phyloP scores from a whole-genome alignment of 2,329 filamentous ascomycete genomes.

The Dryadomyces sulphureus region DNA sequence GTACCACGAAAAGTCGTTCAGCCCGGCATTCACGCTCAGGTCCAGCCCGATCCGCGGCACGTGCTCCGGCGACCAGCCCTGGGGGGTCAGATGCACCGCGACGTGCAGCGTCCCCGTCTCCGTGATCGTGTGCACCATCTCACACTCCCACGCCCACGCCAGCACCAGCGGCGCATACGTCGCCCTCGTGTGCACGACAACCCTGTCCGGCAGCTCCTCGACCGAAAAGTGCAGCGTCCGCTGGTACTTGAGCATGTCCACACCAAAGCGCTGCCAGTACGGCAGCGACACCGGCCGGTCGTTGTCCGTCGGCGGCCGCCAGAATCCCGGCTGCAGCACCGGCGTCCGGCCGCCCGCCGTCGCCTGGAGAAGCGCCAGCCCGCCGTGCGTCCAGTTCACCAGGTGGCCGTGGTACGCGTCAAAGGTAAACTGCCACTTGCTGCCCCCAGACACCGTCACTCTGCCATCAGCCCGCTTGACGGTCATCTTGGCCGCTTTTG shows the following conservation, averaged over 20 bases:
- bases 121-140: constrained; percentile 20
- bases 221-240: constrained; percentile 8
- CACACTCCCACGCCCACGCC: constrained; percentile 39
- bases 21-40: constrained; percentile 29
- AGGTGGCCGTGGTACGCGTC: constrained; percentile 29
- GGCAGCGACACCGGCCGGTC: constrained; percentile 37
- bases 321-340: constrained; percentile 35
- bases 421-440: constrained; percentile 25
- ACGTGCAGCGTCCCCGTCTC: constrained; percentile 29
- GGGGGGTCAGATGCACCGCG: constrained; percentile 26
- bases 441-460: constrained; percentile 8
- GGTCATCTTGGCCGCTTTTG: constrained; percentile 11
- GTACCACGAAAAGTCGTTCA: constrained; percentile 40
- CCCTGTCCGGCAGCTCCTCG: constrained; percentile 11
- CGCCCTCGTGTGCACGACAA: constrained; percentile 27
- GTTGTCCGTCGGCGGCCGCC: constrained; percentile 52
- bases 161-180: constrained; percentile 44
- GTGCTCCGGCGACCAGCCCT: constrained; percentile 34
- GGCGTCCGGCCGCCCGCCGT: constrained; percentile 8
- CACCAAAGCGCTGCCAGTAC: constrained; percentile 41
- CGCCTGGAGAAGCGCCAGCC: constrained; percentile 18
- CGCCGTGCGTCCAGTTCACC: constrained; percentile 24
- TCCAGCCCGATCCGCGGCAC: constrained; percentile 49
- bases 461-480: constrained; percentile 2
- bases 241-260: constrained; percentile 30